phyloP scores from a whole-genome alignment of 2,329 filamentous ascomycete species.

The Phyllosticta citrichinensis region DNA sequence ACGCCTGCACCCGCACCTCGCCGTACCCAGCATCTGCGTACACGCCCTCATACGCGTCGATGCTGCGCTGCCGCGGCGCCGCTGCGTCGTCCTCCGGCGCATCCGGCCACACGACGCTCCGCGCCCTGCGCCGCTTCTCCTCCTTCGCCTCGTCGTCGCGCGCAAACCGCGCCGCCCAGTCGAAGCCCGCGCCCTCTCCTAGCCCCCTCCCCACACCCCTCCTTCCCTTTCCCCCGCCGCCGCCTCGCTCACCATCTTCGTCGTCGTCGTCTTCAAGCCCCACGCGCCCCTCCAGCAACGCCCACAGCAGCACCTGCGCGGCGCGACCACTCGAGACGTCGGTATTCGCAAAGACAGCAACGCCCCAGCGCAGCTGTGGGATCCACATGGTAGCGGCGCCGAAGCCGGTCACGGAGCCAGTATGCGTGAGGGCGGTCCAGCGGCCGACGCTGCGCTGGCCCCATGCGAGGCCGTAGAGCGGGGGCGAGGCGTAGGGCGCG shows the following conservation, averaged over 20 bases:
- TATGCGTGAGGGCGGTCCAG: not conserved
- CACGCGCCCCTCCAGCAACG: not conserved
- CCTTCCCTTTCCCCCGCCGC: not conserved
- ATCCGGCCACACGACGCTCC: not conserved
- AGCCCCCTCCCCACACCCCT: no score
- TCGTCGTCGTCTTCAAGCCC: not conserved
- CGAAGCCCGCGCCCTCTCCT: not conserved
- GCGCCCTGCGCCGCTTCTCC: not conserved
- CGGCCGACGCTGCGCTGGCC: not conserved
- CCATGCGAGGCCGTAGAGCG: conserved; percentile 4
- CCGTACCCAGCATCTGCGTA: not conserved
- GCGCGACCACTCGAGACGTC: not conserved
- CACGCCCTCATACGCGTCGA: not conserved
- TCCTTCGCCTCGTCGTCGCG: not conserved
- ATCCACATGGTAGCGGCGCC: not conserved
- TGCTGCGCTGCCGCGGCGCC: not conserved
- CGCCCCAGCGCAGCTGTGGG: not conserved
- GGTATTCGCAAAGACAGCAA: conserved; percentile 5
- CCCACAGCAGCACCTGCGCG: not conserved
- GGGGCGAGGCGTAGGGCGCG: not conserved
- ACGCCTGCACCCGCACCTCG: not conserved
- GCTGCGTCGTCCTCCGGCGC: not conserved
- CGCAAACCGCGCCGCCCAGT: not conserved
- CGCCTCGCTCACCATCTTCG: no score
- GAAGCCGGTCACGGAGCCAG: conserved; percentile 4